Evolutionary conservation across 164 flowering plant genomes (phyloP), one percentile per base, ranked within the genome.

Genomic region (Berberis thunbergii): DNA sequence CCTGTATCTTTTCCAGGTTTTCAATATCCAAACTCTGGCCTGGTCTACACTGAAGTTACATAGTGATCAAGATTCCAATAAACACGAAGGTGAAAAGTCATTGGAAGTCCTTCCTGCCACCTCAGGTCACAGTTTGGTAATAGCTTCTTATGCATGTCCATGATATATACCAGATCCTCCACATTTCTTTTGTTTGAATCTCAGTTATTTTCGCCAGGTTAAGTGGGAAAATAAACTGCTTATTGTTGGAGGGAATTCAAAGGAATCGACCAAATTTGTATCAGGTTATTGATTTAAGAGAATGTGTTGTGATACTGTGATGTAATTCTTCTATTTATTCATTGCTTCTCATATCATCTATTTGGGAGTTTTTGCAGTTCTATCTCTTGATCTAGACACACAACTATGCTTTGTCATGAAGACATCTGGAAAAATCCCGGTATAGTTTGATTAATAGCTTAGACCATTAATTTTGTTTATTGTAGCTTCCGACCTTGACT

Each of bases 401-500:
- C 70, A 76, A 57, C 61, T 57, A 26, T 85, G 74, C 66, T 80
- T 84, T 64, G 65, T 84, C 54, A 42, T 87, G 66, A 82, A 85
- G 79, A 82, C 97, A 45, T 73, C 75, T 26, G 97, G 97, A 69
- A 76, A 81, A 68, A 71, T 76, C 79, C 99, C 97, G 81, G 99
- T 91, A 85, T 26, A 26, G 26, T 26, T 26, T 26, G 26, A 26
- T 26, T 26, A 26, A 26, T 26, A 26, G 26, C 26, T 26, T 26
- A 26, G 26, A 26, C 26, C 26, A 26, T 26, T 26, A 26, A 26
- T 26, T 26, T 26, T 26, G 26, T 26, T 26, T 26, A 26, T 26
- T 26, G 26, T 26, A 26, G 26, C 26, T 26, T 26, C 26, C 26
- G 26, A 26, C 26, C 26, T 26, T 26, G 26, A 26, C 26, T 26